Evolutionary conservation across 2,329 filamentous ascomycete genomes (phyloP).

Genomic region (Fragosphaeria purpurea): DNA sequence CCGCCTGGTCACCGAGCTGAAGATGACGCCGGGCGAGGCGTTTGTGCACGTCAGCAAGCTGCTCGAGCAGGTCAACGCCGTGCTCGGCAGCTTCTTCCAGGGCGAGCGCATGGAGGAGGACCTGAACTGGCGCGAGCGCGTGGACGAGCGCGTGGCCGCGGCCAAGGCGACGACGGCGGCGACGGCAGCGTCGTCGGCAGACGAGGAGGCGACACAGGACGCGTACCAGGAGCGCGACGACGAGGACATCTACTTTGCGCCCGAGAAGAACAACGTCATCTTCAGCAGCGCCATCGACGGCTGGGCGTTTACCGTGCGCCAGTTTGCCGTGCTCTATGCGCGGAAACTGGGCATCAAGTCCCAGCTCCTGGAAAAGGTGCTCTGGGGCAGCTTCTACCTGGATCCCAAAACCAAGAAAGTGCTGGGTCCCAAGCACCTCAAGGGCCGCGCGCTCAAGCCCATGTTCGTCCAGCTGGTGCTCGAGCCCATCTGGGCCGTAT

Average conservation of each 20-base stretch:
- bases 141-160: conserved; percentile 76
- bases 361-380: conserved; percentile 75
- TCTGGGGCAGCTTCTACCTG: conserved; percentile 95
- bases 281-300: conserved; percentile 96
- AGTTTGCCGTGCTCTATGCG: conserved; percentile 89
- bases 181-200: conserved; percentile 36
- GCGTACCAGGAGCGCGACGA: conserved; percentile 87
- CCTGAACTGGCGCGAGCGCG: conserved; percentile 84
- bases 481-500: conserved; percentile 93
- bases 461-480: conserved; percentile 96
- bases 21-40: conserved; percentile 84
- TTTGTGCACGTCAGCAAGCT: conserved; percentile 83
- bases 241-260: conserved; percentile 95
- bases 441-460: conserved; percentile 82
- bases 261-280: conserved; percentile 97
- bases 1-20: conserved; percentile 82
- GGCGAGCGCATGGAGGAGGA: conserved; percentile 98
- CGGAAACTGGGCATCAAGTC: conserved; percentile 95
- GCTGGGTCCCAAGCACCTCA: conserved; percentile 81
- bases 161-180: conserved; percentile 35
- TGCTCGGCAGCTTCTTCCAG: conserved; percentile 94
- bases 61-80: conserved; percentile 91
- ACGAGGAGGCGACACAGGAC: conserved; percentile 44
- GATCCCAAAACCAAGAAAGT: conserved; percentile 97
- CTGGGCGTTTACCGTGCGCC: conserved; percentile 96